A percentile compares a stretch with the other conserved stretches of the same genome.
Evolutionary conservation across 2,329 filamentous ascomycete species (phyloP).

Genomic region (Leptographium galeiforme): DNA sequence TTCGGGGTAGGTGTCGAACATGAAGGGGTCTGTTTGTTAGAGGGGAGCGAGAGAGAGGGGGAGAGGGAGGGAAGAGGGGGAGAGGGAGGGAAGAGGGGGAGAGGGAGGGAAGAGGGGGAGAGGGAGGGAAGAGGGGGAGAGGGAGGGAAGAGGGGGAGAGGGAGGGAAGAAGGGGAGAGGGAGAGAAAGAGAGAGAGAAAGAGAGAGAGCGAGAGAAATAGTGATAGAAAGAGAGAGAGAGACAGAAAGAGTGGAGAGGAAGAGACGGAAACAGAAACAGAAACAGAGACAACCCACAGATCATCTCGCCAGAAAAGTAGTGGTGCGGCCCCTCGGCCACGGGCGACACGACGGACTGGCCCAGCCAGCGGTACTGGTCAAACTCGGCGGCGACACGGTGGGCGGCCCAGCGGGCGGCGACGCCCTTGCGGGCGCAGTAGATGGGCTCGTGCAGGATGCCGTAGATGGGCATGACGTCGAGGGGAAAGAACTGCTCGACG

Average conservation of each 20-base stretch:
- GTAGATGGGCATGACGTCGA: slow-evolving; percentile 72
- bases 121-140: background rate
- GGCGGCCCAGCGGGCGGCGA: slow-evolving; percentile 63
- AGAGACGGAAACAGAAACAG: too few species aligned
- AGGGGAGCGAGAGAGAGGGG: background rate
- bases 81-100: background rate
- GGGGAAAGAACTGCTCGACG: slow-evolving; percentile 53
- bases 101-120: background rate
- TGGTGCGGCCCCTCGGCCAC: slow-evolving; percentile 26
- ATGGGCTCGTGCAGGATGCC: slow-evolving; percentile 77
- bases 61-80: background rate
- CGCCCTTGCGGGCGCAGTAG: slow-evolving; percentile 58
- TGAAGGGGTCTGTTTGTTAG: slow-evolving; percentile 41
- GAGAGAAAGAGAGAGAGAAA: background rate
- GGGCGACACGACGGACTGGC: slow-evolving; percentile 13
- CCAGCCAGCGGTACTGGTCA: slow-evolving; percentile 38
- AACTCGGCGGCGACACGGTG: slow-evolving; percentile 43
- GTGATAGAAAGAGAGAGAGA: background rate
- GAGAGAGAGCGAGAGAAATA: too few species aligned
- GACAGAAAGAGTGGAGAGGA: background rate
- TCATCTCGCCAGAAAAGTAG: slow-evolving; percentile 83
- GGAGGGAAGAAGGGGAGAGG: background rate
- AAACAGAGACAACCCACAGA: slow-evolving; percentile 37
- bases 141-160: background rate
- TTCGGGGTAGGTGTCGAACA: slow-evolving; percentile 71